Evolutionary conservation across 495 filamentous ascomycete genomes (phyloP).

Genomic region (Talaromyces stipitatus): DNA sequence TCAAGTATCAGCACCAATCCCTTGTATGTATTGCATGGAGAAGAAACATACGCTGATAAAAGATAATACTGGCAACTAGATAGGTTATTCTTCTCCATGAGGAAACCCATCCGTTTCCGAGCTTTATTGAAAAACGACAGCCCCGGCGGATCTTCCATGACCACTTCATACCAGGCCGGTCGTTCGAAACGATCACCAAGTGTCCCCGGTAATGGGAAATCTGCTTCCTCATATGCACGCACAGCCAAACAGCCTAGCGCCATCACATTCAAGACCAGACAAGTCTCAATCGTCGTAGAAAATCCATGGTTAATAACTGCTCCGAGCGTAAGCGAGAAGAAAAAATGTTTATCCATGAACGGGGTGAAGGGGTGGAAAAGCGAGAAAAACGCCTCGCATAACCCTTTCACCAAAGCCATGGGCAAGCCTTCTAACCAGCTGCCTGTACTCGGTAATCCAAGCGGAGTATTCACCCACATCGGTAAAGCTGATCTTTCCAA

Average conservation of each 20-base stretch:
- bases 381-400: slow-evolving; percentile 37
- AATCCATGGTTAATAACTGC: slow-evolving; percentile 36
- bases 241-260: slow-evolving; percentile 38
- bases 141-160: slow-evolving; percentile 34
- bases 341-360: slow-evolving; percentile 42
- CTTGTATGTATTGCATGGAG: not conserved
- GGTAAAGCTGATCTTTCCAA: slow-evolving; percentile 29
- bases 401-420: slow-evolving; percentile 33
- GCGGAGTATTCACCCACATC: slow-evolving; percentile 31
- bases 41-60: slow-evolving; percentile 30
- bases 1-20: slow-evolving; percentile 1
- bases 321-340: slow-evolving; percentile 36
- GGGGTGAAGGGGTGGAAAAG: slow-evolving; percentile 40
- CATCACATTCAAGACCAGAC: slow-evolving; percentile 36
- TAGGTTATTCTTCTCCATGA: slow-evolving; percentile 40
- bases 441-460: slow-evolving; percentile 28
- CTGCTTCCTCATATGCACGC: slow-evolving; percentile 34
- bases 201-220: slow-evolving; percentile 35
- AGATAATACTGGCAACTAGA: slow-evolving; percentile 42
- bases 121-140: slow-evolving; percentile 41
- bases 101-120: slow-evolving; percentile 37
- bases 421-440: slow-evolving; percentile 35
- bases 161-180: slow-evolving; percentile 36
- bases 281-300: slow-evolving; percentile 38
- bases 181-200: slow-evolving; percentile 29